Conservation (phyloP, 805 yeast species). For the Metschnikowia noctiluminum region DNA sequence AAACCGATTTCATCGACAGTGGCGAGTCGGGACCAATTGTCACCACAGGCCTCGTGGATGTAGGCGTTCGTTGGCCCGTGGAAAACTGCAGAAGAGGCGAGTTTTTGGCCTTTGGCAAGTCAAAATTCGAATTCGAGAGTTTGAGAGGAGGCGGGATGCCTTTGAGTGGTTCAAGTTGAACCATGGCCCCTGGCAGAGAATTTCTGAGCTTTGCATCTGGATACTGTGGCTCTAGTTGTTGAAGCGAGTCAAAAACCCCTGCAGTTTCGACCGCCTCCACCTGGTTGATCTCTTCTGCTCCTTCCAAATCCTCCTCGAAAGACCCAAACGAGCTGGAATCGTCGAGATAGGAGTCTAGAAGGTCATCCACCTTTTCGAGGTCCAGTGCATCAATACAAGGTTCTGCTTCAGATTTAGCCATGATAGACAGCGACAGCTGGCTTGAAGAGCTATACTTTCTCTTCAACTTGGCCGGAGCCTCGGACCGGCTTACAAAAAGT, state of each 20-base stretch:
- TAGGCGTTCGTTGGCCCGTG: constrained; percentile 19
- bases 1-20: constrained; percentile 27
- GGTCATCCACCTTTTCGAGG: constrained; percentile 40
- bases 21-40: constrained; percentile 41
- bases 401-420: background rate
- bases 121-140: constrained; percentile 13
- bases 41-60: constrained; percentile 23
- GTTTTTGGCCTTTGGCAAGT: background rate
- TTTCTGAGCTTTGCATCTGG: constrained; percentile 4
- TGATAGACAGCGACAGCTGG: background rate
- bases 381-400: constrained; percentile 6
- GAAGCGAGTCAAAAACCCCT: constrained; percentile 5
- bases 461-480: background rate
- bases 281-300: background rate
- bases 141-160: constrained; percentile 14
- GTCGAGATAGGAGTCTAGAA: constrained; percentile 41
- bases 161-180: background rate
- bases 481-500: constrained; percentile 24
- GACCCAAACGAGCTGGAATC: constrained; percentile 30
- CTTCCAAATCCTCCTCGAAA: constrained; percentile 13
- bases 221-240: background rate
- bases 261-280: constrained; percentile 6
- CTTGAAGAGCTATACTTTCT: background rate
- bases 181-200: constrained; percentile 3
- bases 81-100: constrained; percentile 5